Evolutionary conservation across 2,329 filamentous ascomycete genomes (phyloP), one percentile per base, ranked within the genome.

Genomic region (Blumeria hordei): DNA sequence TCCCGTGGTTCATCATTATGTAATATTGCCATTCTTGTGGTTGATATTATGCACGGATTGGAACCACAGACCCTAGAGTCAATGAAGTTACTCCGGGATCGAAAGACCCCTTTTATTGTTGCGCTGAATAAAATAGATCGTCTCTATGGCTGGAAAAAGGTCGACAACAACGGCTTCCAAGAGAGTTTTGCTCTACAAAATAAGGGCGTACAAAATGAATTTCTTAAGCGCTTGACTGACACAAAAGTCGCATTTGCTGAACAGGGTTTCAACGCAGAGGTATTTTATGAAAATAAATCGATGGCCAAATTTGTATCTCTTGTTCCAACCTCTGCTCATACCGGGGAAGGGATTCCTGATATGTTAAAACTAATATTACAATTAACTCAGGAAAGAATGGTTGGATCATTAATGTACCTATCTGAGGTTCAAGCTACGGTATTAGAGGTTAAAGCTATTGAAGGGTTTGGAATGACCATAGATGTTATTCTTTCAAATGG

Each of bases 91-190:
- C 79, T 98, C 54, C 80, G 90, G 65, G 90, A 95, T 64, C 79
- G 87, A 64, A 93, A 92, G 71, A 98, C 92, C 21, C 92, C 92
- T 5, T 98, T 98, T 72, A 94, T 98, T 62, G 93, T 98, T 43
- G 93, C 93, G 1, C 75, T 98, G 66, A 98, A 98, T 82, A 98
- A 98, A 75, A 96, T 98, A 62, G 92, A 98, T 78, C 88, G 92
- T 78, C 80, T 98, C 14, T 98, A 95, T 67, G 88, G 87, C 67
- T 98, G 93, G 92, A 94, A 94, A 75, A 88, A 90, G 72, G 87
- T 95, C 58, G 88, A 92, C 65, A 94, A 98, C 77, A 98, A 98
- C 67, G 92, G 92, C 57, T 96, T 98, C 77, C 81, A 87, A 64
- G 90, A 96, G 68, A 90, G 83, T 70, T 73, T 98, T 67, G 78